Evolutionary conservation across 192 early-diverging fungal species (phyloP), one percentile per base, ranked within the genome.

Genomic region (Coemansia sp.): DNA sequence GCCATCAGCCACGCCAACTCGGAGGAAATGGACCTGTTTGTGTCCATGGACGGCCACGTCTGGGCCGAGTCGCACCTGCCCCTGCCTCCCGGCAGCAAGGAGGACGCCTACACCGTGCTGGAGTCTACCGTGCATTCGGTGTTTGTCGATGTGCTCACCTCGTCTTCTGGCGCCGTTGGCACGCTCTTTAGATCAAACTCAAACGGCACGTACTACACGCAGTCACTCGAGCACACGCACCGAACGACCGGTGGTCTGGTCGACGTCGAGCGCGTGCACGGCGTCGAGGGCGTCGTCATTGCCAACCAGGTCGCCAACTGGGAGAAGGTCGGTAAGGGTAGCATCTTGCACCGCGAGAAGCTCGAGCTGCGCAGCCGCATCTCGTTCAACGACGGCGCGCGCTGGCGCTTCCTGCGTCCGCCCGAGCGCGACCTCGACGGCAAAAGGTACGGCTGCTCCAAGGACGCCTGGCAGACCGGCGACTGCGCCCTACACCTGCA

Each of bases 181-280:
- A 79, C 81, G 11, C 74, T 98, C 39, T 92, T 84, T 65, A 51
- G 82, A 17, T 96, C 93, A 14, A 91, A 91, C 64, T 91, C 90
- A 4, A 86, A 93, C 37, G 95, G 95, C 45, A 90, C 82, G 1
- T 86, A 86, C 53, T 98, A 93, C 61, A 82, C 84, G 32, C 80
- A 80, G 46, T 77, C 86, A 27, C 80, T 92, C 23, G 79, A 91
- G 25, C 78, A 91, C 63, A 89, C 88, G 15, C 92, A 98, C 53
- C 84, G 91, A 25, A 82, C 90, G 36, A 11, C 24, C 0, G 30
- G 64, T 7, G 95, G 93, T 15, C 57, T 81, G 23, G 90, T 97
- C 7, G 95, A 98, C 57, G 92, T 94, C 71, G 94, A 97, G 76
- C 80, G 87, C 9, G 80, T 94, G 25, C 83, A 91, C 30, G 84